phyloP scores from a whole-genome alignment of 2,329 filamentous ascomycete species.

The Calonectria hawksworthii region DNA sequence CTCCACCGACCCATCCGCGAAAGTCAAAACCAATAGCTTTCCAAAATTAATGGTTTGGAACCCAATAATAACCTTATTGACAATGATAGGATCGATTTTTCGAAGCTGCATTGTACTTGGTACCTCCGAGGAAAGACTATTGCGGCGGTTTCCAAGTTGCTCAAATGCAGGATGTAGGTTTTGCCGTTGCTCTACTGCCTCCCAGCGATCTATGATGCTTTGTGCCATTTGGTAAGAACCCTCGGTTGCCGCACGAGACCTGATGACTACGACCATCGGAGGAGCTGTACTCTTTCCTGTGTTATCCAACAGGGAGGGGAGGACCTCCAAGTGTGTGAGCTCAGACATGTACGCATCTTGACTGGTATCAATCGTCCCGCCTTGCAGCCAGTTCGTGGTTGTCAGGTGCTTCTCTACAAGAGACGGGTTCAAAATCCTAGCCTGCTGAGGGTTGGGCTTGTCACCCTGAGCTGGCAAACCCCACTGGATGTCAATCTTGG shows the following conservation, averaged over 20 bases:
- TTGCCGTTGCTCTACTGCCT: slow-evolving; percentile 78
- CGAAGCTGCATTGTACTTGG: slow-evolving; percentile 62
- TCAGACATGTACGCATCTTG: slow-evolving; percentile 68
- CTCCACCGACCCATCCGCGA: slow-evolving; percentile 85
- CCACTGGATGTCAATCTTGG: slow-evolving; percentile 83
- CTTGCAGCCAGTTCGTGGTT: slow-evolving; percentile 69
- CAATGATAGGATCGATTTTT: slow-evolving; percentile 76
- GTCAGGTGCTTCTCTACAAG: slow-evolving; percentile 70
- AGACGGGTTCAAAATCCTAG: slow-evolving; percentile 63
- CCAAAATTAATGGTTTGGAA: slow-evolving; percentile 79
- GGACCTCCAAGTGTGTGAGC: slow-evolving; percentile 81
- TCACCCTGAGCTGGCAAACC: slow-evolving; percentile 65
- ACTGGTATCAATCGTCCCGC: slow-evolving; percentile 57
- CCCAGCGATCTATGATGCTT: slow-evolving; percentile 87
- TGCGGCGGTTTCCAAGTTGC: slow-evolving; percentile 76
- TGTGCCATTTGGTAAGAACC: slow-evolving; percentile 74
- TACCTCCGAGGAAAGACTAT: slow-evolving; percentile 58
- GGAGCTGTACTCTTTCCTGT: slow-evolving; percentile 67
- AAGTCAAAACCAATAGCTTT: slow-evolving; percentile 78
- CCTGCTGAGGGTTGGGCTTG: slow-evolving; percentile 63
- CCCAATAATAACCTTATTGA: slow-evolving; percentile 79
- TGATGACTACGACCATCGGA: slow-evolving; percentile 79
- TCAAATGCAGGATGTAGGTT: slow-evolving; percentile 82
- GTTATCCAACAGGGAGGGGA: slow-evolving; percentile 75
- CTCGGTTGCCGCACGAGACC: slow-evolving; percentile 71